A percentile compares a stretch with the other conserved stretches of the same genome.
Conservation (phyloP, 805 yeast species). For the Schwanniomyces vanrijiae region DNA sequence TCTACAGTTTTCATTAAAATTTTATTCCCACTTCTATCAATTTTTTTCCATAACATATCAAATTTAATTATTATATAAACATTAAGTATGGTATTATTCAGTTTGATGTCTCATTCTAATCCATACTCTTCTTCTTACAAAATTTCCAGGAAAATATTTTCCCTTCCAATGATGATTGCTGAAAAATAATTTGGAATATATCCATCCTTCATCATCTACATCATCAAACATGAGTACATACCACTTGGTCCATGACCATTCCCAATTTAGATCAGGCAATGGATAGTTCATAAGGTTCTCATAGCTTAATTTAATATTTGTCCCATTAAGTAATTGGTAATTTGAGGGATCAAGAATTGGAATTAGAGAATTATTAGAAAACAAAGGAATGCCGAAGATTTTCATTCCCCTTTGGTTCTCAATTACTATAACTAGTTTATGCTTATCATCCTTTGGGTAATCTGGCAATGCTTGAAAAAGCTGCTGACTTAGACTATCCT, state of each 20-base stretch:
- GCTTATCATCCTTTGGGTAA: constrained; percentile 3
- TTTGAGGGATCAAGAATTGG: constrained; percentile 53
- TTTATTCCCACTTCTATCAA: too few relatives aligned
- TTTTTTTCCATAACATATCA: too few relatives aligned
- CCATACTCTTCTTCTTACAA: constrained; percentile 72
- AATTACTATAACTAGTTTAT: constrained; percentile 22
- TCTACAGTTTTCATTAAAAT: too few relatives aligned
- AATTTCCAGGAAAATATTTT: constrained; percentile 53
- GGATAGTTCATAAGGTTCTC: constrained; percentile 36
- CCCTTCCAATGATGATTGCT: constrained; percentile 61
- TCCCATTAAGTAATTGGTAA: constrained; percentile 46
- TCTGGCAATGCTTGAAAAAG: background rate
- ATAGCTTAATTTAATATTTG: constrained; percentile 26
- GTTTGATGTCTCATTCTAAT: constrained; percentile 35
- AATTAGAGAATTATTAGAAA: constrained; percentile 44
- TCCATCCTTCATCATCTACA: constrained; percentile 87
- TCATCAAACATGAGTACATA: constrained; percentile 68
- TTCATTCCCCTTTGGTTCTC: constrained; percentile 59
- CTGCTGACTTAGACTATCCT: background rate
- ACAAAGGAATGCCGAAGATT: constrained; percentile 52
- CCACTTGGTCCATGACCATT: constrained; percentile 73
- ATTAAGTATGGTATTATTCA: background rate
- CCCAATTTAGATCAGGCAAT: constrained; percentile 61
- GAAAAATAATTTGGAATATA: constrained; percentile 57
- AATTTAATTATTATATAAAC: too few relatives aligned